These are phyloP conservation scores for Ramularia collo-cygni DNA, from an alignment of 2,329 filamentous ascomycete species.

Conservation along the genomic window DNA sequence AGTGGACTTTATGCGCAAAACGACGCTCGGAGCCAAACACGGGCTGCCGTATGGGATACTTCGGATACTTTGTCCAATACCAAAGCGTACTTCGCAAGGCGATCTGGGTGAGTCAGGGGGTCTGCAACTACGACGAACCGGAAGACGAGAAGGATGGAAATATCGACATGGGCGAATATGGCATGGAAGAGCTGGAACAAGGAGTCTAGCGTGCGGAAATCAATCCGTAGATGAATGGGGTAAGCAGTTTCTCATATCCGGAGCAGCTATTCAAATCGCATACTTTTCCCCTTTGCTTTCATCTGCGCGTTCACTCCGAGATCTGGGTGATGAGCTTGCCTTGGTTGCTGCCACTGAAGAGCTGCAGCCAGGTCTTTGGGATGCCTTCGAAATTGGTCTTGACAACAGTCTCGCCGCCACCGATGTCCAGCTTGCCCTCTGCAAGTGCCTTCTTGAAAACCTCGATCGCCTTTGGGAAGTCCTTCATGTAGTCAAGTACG, in stretches of 20 bases:
- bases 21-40: background rate
- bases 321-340: conserved; percentile 43
- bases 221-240: no score
- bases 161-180: background rate
- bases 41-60: background rate
- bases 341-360: conserved; percentile 43
- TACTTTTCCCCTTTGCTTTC: no score
- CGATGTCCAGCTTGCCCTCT: conserved; percentile 42
- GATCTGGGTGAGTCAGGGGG: background rate
- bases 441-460: conserved; percentile 28
- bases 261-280: no score
- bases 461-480: conserved; percentile 18
- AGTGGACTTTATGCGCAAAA: conserved; percentile 1
- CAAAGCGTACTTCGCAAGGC: background rate
- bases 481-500: conserved; percentile 26
- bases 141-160: background rate
- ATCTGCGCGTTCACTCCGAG: background rate
- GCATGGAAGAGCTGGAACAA: background rate
- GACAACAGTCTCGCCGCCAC: conserved; percentile 42
- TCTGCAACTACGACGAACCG: background rate
- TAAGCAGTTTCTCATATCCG: no score
- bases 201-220: no score
- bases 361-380: conserved; percentile 43
- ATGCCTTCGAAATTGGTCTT: conserved; percentile 43
- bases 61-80: background rate